Evolutionary conservation across 192 early-diverging fungal species (phyloP).

Genomic region (Podila epigama): DNA sequence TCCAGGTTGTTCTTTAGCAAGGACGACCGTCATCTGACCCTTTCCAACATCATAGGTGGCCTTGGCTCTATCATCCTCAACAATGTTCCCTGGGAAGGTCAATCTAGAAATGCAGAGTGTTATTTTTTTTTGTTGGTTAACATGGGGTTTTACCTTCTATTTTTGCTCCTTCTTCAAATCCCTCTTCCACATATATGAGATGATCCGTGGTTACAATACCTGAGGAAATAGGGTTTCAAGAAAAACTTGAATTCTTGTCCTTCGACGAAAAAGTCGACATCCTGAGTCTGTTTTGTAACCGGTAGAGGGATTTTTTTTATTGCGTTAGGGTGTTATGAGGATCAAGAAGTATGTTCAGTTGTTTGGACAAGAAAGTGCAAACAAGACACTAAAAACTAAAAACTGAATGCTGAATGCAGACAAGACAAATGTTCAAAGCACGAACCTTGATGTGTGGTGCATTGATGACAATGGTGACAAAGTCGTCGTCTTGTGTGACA

Average conservation of each 20-base stretch:
- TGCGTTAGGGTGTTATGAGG: too few species aligned
- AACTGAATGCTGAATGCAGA: background rate
- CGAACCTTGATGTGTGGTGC: conserved; percentile 83
- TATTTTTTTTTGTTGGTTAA: too few species aligned
- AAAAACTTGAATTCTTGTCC: conserved; percentile 88
- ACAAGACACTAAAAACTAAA: background rate
- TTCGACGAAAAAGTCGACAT: conserved; percentile 88
- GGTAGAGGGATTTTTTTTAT: too few species aligned
- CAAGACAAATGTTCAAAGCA: background rate
- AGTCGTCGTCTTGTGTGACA: conserved; percentile 79
- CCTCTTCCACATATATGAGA: too few species aligned
- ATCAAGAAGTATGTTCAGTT: too few species aligned
- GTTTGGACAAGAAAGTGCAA: background rate
- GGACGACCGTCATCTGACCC: conserved; percentile 73
- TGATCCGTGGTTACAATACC: conserved; percentile 51
- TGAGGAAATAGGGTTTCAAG: conserved; percentile 90
- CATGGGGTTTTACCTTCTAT: too few species aligned
- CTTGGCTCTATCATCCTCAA: conserved; percentile 86
- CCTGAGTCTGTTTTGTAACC: conserved; percentile 66
- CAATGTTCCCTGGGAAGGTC: conserved; percentile 78
- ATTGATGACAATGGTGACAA: conserved; percentile 76
- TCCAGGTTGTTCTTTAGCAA: conserved; percentile 85
- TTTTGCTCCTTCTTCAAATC: too few species aligned
- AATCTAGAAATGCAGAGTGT: too few species aligned
- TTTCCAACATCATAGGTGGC: conserved; percentile 81